Conservation (phyloP, 768 basidiomycete genomes). For the Rhodotorula diobovata region DNA sequence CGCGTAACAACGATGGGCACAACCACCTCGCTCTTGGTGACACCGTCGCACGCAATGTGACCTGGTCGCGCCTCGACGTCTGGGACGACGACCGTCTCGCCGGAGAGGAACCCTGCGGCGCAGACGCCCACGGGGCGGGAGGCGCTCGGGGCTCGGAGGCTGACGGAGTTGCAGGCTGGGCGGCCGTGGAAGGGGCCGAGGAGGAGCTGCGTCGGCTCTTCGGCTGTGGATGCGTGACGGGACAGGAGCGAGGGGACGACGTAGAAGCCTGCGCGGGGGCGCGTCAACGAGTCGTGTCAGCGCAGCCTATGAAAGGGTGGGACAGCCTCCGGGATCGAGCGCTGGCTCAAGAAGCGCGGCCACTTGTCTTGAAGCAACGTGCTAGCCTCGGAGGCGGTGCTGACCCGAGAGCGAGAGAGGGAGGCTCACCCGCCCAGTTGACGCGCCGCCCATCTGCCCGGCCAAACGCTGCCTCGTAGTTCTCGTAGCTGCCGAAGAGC, state of each 20-base stretch:
- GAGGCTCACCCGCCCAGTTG: slow-evolving; percentile 82
- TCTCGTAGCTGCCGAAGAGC: slow-evolving; percentile 70
- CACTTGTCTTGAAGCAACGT: too few relatives aligned
- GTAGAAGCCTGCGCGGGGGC: slow-evolving; percentile 68
- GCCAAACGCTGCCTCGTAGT: slow-evolving; percentile 58
- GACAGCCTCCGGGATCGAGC: too few relatives aligned
- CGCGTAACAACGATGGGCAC: slow-evolving; percentile 59
- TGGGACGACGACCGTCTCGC: slow-evolving; percentile 61
- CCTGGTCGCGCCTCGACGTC: slow-evolving; percentile 80
- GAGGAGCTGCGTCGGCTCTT: slow-evolving; percentile 36
- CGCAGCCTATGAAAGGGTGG: too few relatives aligned
- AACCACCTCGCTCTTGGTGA: slow-evolving; percentile 86
- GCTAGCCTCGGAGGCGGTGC: too few relatives aligned
- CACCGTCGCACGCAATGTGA: slow-evolving; percentile 89
- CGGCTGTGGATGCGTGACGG: neutral
- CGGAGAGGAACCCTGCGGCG: slow-evolving; percentile 65
- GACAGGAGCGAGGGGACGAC: slow-evolving; percentile 65
- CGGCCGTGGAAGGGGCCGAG: slow-evolving; percentile 45
- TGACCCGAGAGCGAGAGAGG: neutral
- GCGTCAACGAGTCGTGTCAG: neutral
- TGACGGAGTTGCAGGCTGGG: slow-evolving; percentile 83
- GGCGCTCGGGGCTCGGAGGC: slow-evolving; percentile 53
- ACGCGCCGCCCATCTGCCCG: slow-evolving; percentile 56
- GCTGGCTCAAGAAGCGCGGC: too few relatives aligned
- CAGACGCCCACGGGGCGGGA: slow-evolving; percentile 66